Evolutionary conservation across 1,284 basidiomycete genomes (phyloP).

Genomic region (Ustanciosporium gigantosporum): DNA sequence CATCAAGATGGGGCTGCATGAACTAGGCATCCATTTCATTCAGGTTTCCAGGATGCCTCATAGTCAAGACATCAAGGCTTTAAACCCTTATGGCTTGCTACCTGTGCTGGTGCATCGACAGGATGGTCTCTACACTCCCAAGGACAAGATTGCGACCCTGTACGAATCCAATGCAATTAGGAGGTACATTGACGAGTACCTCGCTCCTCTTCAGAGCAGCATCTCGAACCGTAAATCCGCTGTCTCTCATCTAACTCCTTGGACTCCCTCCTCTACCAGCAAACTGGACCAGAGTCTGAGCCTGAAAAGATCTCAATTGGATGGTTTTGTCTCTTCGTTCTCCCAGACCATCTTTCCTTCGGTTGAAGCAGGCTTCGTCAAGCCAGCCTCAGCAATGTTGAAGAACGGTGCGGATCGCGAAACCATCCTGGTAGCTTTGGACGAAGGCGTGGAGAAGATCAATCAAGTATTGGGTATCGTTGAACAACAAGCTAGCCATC

Average conservation of each 20-base stretch:
- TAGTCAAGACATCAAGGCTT: slow-evolving; percentile 13
- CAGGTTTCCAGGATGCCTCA: slow-evolving; percentile 8
- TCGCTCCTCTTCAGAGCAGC: slow-evolving; percentile 5
- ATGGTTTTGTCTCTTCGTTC: slow-evolving; percentile 14
- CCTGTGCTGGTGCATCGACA: slow-evolving; percentile 30
- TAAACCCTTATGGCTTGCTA: slow-evolving; percentile 24
- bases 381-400: slow-evolving; percentile 15
- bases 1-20: slow-evolving; percentile 18
- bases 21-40: slow-evolving; percentile 29
- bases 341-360: slow-evolving; percentile 24
- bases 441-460: slow-evolving; percentile 2
- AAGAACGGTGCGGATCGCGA: slow-evolving; percentile 24
- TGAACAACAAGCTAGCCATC: slow-evolving; percentile 5
- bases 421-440: slow-evolving; percentile 24
- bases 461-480: slow-evolving; percentile 20
- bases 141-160: slow-evolving; percentile 12
- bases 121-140: slow-evolving; percentile 22
- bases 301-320: not conserved
- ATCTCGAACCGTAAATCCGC: not conserved
- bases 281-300: not conserved
- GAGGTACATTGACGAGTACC: slow-evolving; percentile 29
- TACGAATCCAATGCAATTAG: slow-evolving; percentile 30
- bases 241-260: slow-evolving; percentile 7
- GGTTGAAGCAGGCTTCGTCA: slow-evolving; percentile 22
- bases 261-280: not conserved